Conservation (phyloP, 2,329 filamentous ascomycete genomes). For the Passalora sequoiae region DNA sequence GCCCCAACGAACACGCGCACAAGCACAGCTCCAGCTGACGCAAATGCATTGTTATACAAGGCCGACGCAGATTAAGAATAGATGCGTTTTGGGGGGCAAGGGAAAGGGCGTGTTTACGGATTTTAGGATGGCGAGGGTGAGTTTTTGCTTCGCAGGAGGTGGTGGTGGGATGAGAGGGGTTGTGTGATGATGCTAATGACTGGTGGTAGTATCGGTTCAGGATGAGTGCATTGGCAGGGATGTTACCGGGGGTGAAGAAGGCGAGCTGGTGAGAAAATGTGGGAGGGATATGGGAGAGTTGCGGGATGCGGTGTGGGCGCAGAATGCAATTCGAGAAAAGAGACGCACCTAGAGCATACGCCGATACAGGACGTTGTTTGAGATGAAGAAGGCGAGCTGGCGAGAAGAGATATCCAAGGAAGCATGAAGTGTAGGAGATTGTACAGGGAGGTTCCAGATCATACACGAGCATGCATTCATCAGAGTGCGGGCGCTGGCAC, state of each 20-base stretch:
- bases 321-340: too few relatives aligned
- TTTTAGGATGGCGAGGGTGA: conserved; percentile 85
- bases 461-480: too few relatives aligned
- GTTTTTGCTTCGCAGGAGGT: too few relatives aligned
- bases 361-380: conserved; percentile 80
- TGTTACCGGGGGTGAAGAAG: conserved; percentile 88
- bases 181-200: conserved; percentile 13
- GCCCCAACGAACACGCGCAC: conserved; percentile 72
- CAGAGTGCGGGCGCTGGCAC: too few relatives aligned
- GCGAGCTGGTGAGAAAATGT: conserved; percentile 71
- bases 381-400: conserved; percentile 96
- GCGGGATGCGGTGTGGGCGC: too few relatives aligned
- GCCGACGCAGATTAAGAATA: conserved; percentile 86
- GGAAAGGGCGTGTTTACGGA: conserved; percentile 84
- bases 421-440: too few relatives aligned
- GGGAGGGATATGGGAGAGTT: too few relatives aligned
- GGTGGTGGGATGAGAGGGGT: too few relatives aligned
- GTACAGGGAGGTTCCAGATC: too few relatives aligned
- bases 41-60: conserved; percentile 97
- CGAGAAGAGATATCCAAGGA: too few relatives aligned
- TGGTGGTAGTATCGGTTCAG: conserved; percentile 77
- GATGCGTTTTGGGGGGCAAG: conserved; percentile 89
- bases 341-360: too few relatives aligned
- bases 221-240: conserved; percentile 77
- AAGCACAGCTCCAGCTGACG: conserved; percentile 86